phyloP scores from a whole-genome alignment of 306 rosid genomes.

The Benincasa hispida region DNA sequence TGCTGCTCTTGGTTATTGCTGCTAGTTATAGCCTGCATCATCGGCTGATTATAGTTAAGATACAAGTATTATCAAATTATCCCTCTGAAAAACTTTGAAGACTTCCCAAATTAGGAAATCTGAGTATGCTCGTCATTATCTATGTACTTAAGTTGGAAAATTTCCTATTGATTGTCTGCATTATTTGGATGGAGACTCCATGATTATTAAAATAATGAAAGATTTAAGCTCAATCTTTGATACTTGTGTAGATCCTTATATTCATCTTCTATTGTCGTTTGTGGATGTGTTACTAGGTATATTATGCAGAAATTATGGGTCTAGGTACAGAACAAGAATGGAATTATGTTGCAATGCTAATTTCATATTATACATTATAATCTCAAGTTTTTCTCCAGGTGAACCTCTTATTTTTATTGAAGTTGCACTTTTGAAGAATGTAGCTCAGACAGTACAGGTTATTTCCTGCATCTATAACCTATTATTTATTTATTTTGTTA shows the following conservation, averaged over 20 bases:
- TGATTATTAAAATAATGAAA: neutral
- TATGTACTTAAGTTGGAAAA: neutral
- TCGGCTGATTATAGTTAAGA: neutral
- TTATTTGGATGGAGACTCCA: neutral
- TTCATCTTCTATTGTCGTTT: neutral
- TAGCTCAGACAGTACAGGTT: slow-evolving; percentile 74
- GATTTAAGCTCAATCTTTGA: neutral
- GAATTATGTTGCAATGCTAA: neutral
- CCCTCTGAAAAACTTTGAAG: neutral
- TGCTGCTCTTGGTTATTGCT: neutral
- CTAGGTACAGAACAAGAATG: neutral
- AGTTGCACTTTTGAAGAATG: slow-evolving; percentile 76
- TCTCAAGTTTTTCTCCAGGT: slow-evolving; percentile 21
- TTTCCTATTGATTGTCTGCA: neutral
- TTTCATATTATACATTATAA: neutral
- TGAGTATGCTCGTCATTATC: neutral
- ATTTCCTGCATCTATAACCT: slow-evolving; percentile 9
- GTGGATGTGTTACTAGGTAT: neutral
- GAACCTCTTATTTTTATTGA: slow-evolving; percentile 90
- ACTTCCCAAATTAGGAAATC: neutral
- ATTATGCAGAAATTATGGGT: neutral
- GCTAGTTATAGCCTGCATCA: neutral
- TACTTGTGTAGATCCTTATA: neutral
- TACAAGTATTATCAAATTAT: neutral
- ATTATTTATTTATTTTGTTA: neutral